phyloP scores from a whole-genome alignment of 169 alveolate species.

The Eimeria tenella region DNA sequence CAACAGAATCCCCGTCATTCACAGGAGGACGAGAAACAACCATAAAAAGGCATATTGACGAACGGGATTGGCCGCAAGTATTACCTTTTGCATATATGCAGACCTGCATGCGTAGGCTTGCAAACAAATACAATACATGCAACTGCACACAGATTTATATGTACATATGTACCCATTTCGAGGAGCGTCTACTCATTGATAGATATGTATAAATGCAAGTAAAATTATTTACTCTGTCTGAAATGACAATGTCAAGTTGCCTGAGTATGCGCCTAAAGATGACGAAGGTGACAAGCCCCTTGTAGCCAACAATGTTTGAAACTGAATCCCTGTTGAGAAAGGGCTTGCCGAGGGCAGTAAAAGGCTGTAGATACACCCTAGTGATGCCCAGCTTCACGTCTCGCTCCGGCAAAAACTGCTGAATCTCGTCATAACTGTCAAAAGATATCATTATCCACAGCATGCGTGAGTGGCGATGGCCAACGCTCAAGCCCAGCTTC shows the following conservation, averaged over 20 bases:
- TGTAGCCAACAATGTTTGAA: constrained; percentile 25
- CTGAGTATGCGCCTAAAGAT: constrained; percentile 66
- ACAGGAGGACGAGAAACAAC: too few relatives aligned
- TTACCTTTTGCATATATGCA: too few relatives aligned
- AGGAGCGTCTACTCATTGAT: not conserved
- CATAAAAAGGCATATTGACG: too few relatives aligned
- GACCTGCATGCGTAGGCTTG: too few relatives aligned
- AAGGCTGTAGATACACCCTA: constrained; percentile 74
- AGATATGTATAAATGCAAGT: not conserved
- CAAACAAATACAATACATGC: not conserved
- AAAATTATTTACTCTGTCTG: constrained; percentile 26
- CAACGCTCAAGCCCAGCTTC: constrained; percentile 77
- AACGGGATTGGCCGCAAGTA: too few relatives aligned
- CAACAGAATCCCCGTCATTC: too few relatives aligned
- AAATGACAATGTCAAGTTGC: constrained; percentile 62
- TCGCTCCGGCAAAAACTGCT: constrained; percentile 75
- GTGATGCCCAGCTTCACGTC: constrained; percentile 75
- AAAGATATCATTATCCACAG: constrained; percentile 72
- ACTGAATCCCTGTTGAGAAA: constrained; percentile 58
- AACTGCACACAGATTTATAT: not conserved
- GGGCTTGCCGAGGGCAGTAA: constrained; percentile 54
- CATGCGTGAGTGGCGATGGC: constrained; percentile 77
- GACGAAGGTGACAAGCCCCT: constrained; percentile 70
- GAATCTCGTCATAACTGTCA: constrained; percentile 63
- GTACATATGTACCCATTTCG: not conserved